Base-by-base conservation (phyloP, 345 rosid genomes). In the Gossypium bickii region DNA sequence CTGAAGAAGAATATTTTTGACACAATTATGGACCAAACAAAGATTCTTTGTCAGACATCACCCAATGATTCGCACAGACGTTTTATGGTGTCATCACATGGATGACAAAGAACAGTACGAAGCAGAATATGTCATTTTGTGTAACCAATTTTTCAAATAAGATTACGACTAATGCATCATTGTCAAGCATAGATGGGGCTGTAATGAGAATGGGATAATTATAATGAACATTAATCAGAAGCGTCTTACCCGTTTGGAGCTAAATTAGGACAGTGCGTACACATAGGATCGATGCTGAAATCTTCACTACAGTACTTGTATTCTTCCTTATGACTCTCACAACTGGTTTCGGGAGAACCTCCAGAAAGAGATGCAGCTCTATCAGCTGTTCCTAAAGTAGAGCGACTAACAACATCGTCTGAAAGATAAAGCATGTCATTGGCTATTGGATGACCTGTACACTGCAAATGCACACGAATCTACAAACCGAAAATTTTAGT, bases 381-480 rank as follows among this genome's bases (percentile, higher is more conserved):
- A 76, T 88, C 89, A 59, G 91, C 91, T 76, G 58, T 78, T 70
- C 84, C 87, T 69, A 79, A 80, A 34, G 75, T 74, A 49, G 83
- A 81, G 29, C 82, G 81, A 79, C 79, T 75, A 68, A 81, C 73
- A 44, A 71, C 82, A 41, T 83, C 52, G 61, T 81, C 84, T 61
- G 82, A 81, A 18, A 91, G 90, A 83, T 91, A 95, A 77, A 93
- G 98, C 58, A 79, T 79, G 80, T 93, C 98, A 77, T 95, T 95
- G 55, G 90, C 99, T 81, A 95, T 95, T 47, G 97, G 97, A 86
- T 95, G 90, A 43, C 98, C 98, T 0, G 82, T 80, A 72, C 81
- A 82, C 67, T 93, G 89, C 85, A 95, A 83, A 86, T 95, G 99
- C 71, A 89, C 93, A 45, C 97, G 93, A 78, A 95, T 95, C 99